These are phyloP conservation scores for Osmanthus fragrans DNA, from an alignment of 257 asterid species.

Conservation along the genomic window DNA sequence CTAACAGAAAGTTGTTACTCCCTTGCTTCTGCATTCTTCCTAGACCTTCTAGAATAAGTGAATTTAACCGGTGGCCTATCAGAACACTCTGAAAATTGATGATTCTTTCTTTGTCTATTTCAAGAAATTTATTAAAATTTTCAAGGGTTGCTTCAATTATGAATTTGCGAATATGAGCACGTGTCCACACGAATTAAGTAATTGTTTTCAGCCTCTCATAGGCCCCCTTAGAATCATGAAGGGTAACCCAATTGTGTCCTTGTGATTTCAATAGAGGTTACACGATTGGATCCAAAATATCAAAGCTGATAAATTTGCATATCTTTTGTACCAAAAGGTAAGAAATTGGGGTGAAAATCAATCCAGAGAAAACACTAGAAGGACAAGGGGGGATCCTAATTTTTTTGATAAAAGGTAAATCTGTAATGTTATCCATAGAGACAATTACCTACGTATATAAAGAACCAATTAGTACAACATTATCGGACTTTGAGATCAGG, in stretches of 20 bases:
- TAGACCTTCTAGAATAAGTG: too few relatives aligned
- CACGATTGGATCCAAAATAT: neutral
- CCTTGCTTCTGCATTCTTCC: too few relatives aligned
- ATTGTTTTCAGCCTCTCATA: neutral
- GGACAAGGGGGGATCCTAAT: neutral
- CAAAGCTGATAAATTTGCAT: neutral
- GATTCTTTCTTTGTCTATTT: neutral
- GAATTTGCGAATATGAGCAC: neutral
- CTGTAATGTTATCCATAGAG: neutral
- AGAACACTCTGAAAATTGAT: neutral
- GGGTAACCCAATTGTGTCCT: neutral
- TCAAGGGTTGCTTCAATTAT: neutral
- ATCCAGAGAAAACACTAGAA: neutral
- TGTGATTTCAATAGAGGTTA: neutral
- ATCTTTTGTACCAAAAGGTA: constrained; percentile 7
- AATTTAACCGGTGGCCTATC: too few relatives aligned
- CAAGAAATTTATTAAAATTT: neutral
- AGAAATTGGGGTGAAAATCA: neutral
- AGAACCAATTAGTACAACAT: neutral
- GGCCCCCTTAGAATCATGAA: neutral
- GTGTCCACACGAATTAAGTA: neutral
- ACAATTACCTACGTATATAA: neutral
- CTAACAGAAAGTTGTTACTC: too few relatives aligned
- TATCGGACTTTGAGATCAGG: neutral
- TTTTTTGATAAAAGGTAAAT: neutral